These are phyloP conservation scores for Backusella liffmaniae DNA, from an alignment of 192 early-diverging fungal genomes.

Conservation along the genomic window DNA sequence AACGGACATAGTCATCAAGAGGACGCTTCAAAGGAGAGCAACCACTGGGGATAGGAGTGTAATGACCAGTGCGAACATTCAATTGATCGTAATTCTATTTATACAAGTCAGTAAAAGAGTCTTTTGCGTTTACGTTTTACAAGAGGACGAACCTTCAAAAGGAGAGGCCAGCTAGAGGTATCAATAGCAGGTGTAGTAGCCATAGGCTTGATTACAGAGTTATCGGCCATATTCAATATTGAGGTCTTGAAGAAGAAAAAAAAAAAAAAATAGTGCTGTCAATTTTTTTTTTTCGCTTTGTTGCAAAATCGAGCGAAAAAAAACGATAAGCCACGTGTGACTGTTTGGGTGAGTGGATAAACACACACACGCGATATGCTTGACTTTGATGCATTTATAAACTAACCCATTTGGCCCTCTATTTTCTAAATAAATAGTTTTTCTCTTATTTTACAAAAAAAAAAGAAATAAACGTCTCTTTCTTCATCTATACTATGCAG, in stretches of 20 bases:
- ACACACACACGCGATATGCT: not conserved
- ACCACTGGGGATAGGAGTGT: constrained; percentile 95
- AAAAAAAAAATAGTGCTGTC: no score
- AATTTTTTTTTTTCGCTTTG: no score
- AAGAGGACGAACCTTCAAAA: constrained; percentile 71
- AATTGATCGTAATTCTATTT: constrained; percentile 94
- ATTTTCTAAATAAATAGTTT: no score
- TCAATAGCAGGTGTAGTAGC: constrained; percentile 76
- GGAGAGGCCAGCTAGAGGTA: constrained; percentile 93
- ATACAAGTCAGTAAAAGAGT: not conserved
- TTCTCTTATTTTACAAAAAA: not conserved
- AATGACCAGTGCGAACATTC: constrained; percentile 95
- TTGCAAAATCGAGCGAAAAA: not conserved
- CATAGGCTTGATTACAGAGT: constrained; percentile 83
- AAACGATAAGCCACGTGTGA: constrained; percentile 16
- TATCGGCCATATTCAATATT: constrained; percentile 30
- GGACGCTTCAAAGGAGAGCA: constrained; percentile 94
- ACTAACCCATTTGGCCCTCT: no score
- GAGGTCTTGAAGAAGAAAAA: not conserved
- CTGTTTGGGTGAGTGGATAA: not conserved
- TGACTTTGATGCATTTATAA: no score
- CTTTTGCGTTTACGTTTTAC: no score
- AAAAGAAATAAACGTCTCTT: not conserved
- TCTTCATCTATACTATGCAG: constrained; percentile 13
- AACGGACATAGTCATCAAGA: constrained; percentile 87